A percentile compares a stretch with the other conserved stretches of the same genome.
Evolutionary conservation across 805 yeast genomes (phyloP).

Genomic region (Soucietia sequanensis): DNA sequence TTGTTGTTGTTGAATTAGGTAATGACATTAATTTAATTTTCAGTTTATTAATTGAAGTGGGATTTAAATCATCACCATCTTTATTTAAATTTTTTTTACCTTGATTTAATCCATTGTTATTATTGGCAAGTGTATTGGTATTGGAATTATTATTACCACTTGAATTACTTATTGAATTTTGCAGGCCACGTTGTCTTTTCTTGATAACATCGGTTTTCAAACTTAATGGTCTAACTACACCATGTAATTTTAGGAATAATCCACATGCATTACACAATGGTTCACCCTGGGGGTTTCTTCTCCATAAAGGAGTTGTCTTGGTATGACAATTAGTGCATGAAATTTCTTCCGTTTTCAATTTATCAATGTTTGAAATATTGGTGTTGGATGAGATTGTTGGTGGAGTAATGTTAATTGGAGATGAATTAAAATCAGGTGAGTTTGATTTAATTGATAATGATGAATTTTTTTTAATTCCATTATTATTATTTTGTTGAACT

Average conservation of each 20-base stretch:
- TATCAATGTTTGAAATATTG: slow-evolving; percentile 5
- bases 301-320: slow-evolving; percentile 90
- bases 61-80: slow-evolving; percentile 52
- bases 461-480: too few species aligned
- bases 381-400: slow-evolving; percentile 1
- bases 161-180: neutral
- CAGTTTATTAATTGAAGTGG: slow-evolving; percentile 35
- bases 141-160: too few species aligned
- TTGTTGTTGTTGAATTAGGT: too few species aligned
- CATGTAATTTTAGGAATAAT: slow-evolving; percentile 84
- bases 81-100: slow-evolving; percentile 16
- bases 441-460: too few species aligned
- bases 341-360: slow-evolving; percentile 2
- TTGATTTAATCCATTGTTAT: slow-evolving; percentile 30
- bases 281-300: slow-evolving; percentile 88
- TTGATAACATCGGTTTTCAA: slow-evolving; percentile 90
- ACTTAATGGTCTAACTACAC: slow-evolving; percentile 90
- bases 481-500: too few species aligned
- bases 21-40: too few species aligned
- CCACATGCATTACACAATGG: slow-evolving; percentile 98
- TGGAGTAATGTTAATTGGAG: neutral
- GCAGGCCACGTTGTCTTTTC: slow-evolving; percentile 70
- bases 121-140: slow-evolving; percentile 13
- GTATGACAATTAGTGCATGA: slow-evolving; percentile 89
- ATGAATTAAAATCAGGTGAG: too few species aligned